phyloP scores from a whole-genome alignment of 768 basidiomycete genomes.

The Pisolithus sp. region DNA sequence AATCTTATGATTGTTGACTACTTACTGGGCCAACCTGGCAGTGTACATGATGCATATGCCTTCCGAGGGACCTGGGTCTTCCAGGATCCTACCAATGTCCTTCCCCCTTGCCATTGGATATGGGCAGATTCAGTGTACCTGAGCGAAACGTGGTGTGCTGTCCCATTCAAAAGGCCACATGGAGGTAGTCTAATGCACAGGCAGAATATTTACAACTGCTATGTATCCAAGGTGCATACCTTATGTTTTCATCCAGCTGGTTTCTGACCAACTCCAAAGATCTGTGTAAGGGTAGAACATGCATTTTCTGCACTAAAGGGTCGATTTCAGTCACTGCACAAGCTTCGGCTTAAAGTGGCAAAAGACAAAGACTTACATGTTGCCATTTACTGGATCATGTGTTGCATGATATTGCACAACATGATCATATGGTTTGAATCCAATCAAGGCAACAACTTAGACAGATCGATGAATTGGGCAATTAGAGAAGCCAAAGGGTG shows the following conservation, averaged over 20 bases:
- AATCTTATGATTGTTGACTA: slow-evolving; percentile 27
- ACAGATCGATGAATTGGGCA: neutral
- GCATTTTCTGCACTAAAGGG: neutral
- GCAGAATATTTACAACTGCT: slow-evolving; percentile 1
- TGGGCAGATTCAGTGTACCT: neutral
- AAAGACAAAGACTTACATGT: neutral
- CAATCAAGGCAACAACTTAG: neutral
- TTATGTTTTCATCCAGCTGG: neutral
- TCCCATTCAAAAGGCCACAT: slow-evolving; percentile 9
- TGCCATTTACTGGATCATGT: neutral
- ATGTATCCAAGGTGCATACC: neutral
- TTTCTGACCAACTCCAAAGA: neutral
- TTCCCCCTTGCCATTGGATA: neutral
- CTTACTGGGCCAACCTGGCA: slow-evolving; percentile 22
- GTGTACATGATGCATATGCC: slow-evolving; percentile 16
- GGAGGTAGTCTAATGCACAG: neutral
- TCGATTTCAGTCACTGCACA: neutral
- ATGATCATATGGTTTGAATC: neutral
- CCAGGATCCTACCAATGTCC: neutral
- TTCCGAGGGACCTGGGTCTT: neutral
- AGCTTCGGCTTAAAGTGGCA: neutral
- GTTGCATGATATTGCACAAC: neutral
- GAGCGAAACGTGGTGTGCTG: neutral
- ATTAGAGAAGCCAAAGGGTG: neutral
- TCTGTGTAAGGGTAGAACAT: neutral